Conservation (phyloP, 352 stramenopile species). For the Phytophthora hibernalis region DNA sequence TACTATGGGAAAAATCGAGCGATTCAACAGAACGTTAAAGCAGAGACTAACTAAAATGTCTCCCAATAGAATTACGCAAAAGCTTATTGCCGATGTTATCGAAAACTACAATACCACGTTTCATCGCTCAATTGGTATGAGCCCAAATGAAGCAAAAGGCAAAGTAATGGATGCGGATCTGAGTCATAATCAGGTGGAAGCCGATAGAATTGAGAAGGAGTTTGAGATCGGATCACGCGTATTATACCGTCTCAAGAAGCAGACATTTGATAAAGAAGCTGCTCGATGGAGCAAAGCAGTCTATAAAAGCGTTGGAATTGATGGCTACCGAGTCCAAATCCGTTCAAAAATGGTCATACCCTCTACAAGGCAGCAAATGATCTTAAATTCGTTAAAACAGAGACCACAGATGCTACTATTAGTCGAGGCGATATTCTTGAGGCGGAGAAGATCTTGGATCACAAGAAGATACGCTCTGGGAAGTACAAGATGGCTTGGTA, state of each 20-base stretch:
- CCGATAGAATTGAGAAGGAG: constrained; percentile 17
- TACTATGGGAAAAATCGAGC: constrained; percentile 27
- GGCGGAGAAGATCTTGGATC: constrained; percentile 28
- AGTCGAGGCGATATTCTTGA: constrained; percentile 26
- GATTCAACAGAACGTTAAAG: constrained; percentile 49
- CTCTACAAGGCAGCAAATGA: constrained; percentile 30
- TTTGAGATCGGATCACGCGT: constrained; percentile 26
- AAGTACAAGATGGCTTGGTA: constrained; percentile 35
- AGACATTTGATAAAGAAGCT: constrained; percentile 34
- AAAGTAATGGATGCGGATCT: constrained; percentile 34
- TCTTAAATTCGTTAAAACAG: constrained; percentile 21
- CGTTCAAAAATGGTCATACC: constrained; percentile 38
- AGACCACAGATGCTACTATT: constrained; percentile 20
- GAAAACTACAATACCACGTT: constrained; percentile 48
- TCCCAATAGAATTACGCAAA: constrained; percentile 28
- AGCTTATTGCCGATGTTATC: constrained; percentile 38
- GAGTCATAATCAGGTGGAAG: constrained; percentile 35
- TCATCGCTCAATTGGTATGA: constrained; percentile 35
- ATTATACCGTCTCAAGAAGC: constrained; percentile 23
- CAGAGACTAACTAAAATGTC: constrained; percentile 37
- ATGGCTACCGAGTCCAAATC: constrained; percentile 34
- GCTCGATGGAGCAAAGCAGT: constrained; percentile 25
- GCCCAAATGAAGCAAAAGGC: constrained; percentile 37
- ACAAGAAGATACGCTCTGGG: constrained; percentile 15
- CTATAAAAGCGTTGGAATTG: constrained; percentile 29